Evolutionary conservation across 208 protist genomes (phyloP), one percentile per base, ranked within the genome.

Genomic region (Wallacemonas sp.): DNA sequence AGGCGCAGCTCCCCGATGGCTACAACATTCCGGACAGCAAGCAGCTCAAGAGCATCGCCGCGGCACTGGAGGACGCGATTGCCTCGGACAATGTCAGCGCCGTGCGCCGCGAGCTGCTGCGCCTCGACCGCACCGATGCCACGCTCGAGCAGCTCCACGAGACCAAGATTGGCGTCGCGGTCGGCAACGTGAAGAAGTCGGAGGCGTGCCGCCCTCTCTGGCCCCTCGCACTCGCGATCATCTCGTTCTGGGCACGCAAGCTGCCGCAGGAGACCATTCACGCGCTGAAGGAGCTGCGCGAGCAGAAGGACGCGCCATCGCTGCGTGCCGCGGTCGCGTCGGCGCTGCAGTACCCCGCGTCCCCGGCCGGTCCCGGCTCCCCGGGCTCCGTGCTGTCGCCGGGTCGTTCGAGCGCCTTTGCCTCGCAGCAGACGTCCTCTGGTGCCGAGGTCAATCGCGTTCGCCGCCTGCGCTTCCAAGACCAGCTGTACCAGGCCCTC

Each of bases 121-220:
- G 79, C 32, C 78, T 95, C 16, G 84, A 91, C 48, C 62, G 57
- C 59, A 82, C 92, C 22, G 77, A 79, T 39, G 84, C 90, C 8
- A 70, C 52, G 28, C 72, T 84, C 32, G 26, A 20, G 4, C 77
- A 95, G 52, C 74, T 95, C 54, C 70, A 82, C 49, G 74, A 70
- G 11, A 92, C 84, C 22, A 77, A 86, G 55, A 88, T 95, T 67
- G 89, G 89, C 11, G 81, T 91, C 39, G 86, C 89, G 0, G 80
- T 95, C 0, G 86, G 84, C 11, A 79, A 68, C 39, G 76, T 92
- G 55, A 67, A 91, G 23, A 80, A 74, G 28, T 61, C 64, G 12
- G 52, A 72, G 11, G 73, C 65, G 25, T 72, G 80, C 33, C 61
- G 75, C 38, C 76, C 79, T 7, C 64, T 92, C 32, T 91, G 89